Evolutionary conservation across 192 early-diverging fungal species (phyloP).

Genomic region (Coemansia sp.): DNA sequence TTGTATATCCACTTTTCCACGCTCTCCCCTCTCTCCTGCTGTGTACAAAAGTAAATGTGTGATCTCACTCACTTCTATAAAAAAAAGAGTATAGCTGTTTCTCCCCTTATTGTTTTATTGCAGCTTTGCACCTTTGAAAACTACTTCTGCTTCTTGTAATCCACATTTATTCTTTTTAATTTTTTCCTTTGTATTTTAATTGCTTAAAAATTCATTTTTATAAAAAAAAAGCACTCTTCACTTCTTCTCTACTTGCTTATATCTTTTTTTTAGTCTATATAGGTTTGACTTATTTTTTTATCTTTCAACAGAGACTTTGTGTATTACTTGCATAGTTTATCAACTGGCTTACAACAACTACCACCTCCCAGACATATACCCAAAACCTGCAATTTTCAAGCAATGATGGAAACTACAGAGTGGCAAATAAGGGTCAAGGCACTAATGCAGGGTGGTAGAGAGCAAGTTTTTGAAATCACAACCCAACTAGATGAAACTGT

Average conservation of each 20-base stretch:
- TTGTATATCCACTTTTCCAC: no score
- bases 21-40: no score
- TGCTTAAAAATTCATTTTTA: no score
- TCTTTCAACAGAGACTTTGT: not conserved
- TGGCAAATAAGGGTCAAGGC: conserved; percentile 45
- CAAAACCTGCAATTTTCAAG: not conserved
- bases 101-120: not conserved
- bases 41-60: no score
- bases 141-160: not conserved
- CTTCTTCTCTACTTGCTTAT: not conserved
- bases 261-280: not conserved
- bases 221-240: no score
- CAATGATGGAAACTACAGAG: conserved; percentile 1
- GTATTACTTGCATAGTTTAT: not conserved
- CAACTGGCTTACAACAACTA: no score
- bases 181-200: not conserved
- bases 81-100: not conserved
- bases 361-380: not conserved
- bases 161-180: not conserved
- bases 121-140: no score
- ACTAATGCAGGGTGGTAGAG: conserved; percentile 33
- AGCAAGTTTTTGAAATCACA: conserved; percentile 19
- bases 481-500: conserved; percentile 25
- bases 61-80: no score
- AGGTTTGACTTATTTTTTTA: not conserved